Percentiles rank a stretch among this genome's conserved stretches.
These are phyloP conservation scores for Onygenales sp. DNA, from an alignment of 2,329 filamentous ascomycete genomes.

Conservation along the genomic window DNA sequence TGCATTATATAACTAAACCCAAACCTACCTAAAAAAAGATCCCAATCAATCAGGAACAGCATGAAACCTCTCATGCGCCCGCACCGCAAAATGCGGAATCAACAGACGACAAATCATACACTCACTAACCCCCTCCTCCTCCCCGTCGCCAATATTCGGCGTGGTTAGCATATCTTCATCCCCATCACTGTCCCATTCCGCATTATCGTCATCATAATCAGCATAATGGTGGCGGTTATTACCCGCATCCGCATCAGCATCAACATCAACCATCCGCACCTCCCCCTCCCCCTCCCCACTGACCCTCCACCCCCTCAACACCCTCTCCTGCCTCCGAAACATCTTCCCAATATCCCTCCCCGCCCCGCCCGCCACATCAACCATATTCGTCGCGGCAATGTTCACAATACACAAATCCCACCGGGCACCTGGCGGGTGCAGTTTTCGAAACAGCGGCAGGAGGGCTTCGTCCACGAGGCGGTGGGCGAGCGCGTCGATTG, in stretches of 20 bases:
- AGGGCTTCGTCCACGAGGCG: constrained; percentile 61
- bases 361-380: constrained; percentile 46
- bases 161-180: constrained; percentile 19
- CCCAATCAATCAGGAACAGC: constrained; percentile 16
- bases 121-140: constrained; percentile 18
- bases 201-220: constrained; percentile 15
- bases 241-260: not conserved
- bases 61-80: constrained; percentile 43
- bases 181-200: constrained; percentile 26
- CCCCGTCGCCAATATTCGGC: not conserved
- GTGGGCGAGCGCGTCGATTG: constrained; percentile 51
- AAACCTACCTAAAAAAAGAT: not conserved
- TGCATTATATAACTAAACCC: not conserved
- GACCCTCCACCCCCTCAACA: constrained; percentile 14
- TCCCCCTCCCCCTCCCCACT: constrained; percentile 1
- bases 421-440: constrained; percentile 58
- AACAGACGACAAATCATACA: constrained; percentile 36
- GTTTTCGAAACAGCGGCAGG: constrained; percentile 61
- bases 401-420: constrained; percentile 84
- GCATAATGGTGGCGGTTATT: too few species aligned
- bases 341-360: constrained; percentile 73
- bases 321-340: constrained; percentile 66
- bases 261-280: not conserved
- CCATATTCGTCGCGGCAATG: constrained; percentile 80
- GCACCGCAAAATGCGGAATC: constrained; percentile 42